Conservation (phyloP, 495 filamentous ascomycete species). For the Copromyces sp. region DNA sequence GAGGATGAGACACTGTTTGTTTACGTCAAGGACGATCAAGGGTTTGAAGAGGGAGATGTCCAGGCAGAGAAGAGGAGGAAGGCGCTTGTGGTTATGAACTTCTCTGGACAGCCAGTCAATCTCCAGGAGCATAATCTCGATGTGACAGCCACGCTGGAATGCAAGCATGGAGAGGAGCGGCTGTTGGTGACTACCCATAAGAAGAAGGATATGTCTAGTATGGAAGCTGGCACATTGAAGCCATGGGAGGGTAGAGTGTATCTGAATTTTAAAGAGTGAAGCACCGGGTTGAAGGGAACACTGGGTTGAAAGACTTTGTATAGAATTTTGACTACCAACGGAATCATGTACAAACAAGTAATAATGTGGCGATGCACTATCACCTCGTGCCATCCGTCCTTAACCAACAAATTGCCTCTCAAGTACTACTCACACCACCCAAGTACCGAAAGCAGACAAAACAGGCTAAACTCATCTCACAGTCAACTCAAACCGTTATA, state of each 20-base stretch:
- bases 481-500: no score
- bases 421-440: no score
- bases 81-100: constrained; percentile 13
- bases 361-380: no score
- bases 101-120: constrained; percentile 1
- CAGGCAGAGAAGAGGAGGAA: not conserved
- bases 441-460: no score
- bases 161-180: not conserved
- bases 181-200: not conserved
- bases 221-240: not conserved
- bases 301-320: no score
- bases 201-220: not conserved
- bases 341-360: no score
- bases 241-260: constrained; percentile 16
- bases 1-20: constrained; percentile 14
- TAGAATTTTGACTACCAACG: no score
- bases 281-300: not conserved
- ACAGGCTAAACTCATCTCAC: no score
- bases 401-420: no score
- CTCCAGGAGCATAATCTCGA: constrained; percentile 1
- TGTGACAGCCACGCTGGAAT: not conserved
- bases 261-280: not conserved
- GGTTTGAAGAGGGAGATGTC: not conserved
- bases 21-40: constrained; percentile 7
- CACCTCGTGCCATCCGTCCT: no score